Conservation (phyloP, 2,329 filamentous ascomycete species). For the Fusarium albosuccineum region DNA sequence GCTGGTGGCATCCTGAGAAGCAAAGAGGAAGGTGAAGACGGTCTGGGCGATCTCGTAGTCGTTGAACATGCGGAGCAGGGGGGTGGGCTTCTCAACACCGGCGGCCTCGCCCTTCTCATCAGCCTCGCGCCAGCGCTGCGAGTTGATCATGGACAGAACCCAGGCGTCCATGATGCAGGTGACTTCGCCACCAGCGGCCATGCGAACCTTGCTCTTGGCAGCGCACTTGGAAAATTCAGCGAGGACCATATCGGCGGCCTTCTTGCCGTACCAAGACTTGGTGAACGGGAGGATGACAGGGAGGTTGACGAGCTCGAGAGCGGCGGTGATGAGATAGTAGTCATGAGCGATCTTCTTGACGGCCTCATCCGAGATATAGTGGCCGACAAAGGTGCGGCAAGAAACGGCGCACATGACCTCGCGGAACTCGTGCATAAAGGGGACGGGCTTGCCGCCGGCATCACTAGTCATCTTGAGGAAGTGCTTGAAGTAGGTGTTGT, state of each 20-base stretch:
- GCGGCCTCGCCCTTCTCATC: constrained; percentile 80
- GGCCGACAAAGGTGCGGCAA: constrained; percentile 95
- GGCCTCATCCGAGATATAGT: constrained; percentile 91
- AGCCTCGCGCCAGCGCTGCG: constrained; percentile 83
- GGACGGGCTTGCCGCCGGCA: constrained; percentile 77
- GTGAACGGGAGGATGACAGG: constrained; percentile 96
- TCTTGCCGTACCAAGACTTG: constrained; percentile 97
- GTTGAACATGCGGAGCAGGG: constrained; percentile 86
- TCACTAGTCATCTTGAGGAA: constrained; percentile 83
- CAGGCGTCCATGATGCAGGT: constrained; percentile 97
- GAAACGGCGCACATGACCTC: constrained; percentile 96
- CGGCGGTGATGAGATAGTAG: constrained; percentile 96
- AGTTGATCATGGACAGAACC: constrained; percentile 90
- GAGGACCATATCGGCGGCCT: constrained; percentile 92
- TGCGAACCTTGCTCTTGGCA: constrained; percentile 91
- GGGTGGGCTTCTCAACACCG: constrained; percentile 82
- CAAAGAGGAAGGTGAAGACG: constrained; percentile 95
- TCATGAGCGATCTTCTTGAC: constrained; percentile 96
- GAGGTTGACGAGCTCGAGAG: constrained; percentile 97
- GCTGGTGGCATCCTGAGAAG: constrained; percentile 96
- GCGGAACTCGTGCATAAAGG: constrained; percentile 93
- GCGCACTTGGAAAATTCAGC: constrained; percentile 91
- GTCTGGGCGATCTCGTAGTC: constrained; percentile 95
- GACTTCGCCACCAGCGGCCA: constrained; percentile 87
- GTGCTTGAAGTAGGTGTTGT: constrained; percentile 84